Evolutionary conservation across 23 red algal genomes (phyloP).

Genomic region (Gracilaria domingensis): DNA sequence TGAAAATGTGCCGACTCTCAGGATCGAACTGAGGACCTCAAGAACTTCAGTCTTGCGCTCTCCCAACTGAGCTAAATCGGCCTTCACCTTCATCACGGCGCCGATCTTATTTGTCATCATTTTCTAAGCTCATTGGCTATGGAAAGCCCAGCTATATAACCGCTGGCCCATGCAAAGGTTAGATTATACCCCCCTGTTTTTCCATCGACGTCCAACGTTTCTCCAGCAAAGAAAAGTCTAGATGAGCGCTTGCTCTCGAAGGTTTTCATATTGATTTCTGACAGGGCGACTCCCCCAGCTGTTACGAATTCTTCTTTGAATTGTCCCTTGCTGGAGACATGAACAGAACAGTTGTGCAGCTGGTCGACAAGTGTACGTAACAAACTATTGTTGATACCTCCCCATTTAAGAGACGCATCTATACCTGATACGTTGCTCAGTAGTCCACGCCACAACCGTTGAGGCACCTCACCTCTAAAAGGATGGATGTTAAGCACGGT

Average conservation of each 20-base stretch:
- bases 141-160: slow-evolving; percentile 80
- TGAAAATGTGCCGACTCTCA: slow-evolving; percentile 74
- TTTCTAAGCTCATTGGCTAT: slow-evolving; percentile 9
- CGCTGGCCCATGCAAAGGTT: slow-evolving; percentile 91
- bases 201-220: slow-evolving; percentile 91
- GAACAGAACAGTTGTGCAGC: slow-evolving; percentile 46
- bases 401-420: slow-evolving; percentile 57
- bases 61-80: slow-evolving; percentile 82
- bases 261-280: slow-evolving; percentile 71
- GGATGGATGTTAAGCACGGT: slow-evolving; percentile 60
- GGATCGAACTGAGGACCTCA: slow-evolving; percentile 82
- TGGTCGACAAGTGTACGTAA: slow-evolving; percentile 43
- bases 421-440: slow-evolving; percentile 2
- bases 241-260: slow-evolving; percentile 74
- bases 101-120: neutral
- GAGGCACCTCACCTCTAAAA: slow-evolving; percentile 57
- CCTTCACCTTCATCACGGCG: neutral
- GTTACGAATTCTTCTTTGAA: slow-evolving; percentile 99
- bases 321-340: slow-evolving; percentile 68
- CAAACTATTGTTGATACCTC: slow-evolving; percentile 54
- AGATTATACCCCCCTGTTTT: slow-evolving; percentile 95
- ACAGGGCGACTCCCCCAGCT: slow-evolving; percentile 80
- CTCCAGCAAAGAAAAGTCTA: slow-evolving; percentile 90
- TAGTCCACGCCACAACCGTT: slow-evolving; percentile 79
- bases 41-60: slow-evolving; percentile 85